Conservation (phyloP, 2,329 filamentous ascomycete genomes). For the Atkinsonella hypoxylon region DNA sequence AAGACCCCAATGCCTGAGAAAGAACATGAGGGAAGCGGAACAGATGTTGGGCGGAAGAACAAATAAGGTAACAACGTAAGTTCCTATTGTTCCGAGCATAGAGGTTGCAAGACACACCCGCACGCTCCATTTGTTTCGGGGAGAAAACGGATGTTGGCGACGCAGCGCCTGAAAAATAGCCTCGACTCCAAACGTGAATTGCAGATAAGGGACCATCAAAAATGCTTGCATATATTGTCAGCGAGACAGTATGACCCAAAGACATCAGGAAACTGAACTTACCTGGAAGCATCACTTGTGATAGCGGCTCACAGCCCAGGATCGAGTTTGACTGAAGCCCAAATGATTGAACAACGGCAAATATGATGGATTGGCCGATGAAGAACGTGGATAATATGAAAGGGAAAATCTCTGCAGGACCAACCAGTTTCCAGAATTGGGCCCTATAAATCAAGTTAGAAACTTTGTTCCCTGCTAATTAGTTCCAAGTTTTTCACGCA, state of each 20-base stretch:
- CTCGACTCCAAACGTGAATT: slow-evolving; percentile 54
- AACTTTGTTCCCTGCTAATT: background rate
- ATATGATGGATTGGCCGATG: slow-evolving; percentile 43
- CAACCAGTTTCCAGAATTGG: slow-evolving; percentile 31
- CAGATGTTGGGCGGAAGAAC: slow-evolving; percentile 46
- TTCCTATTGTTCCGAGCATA: slow-evolving; percentile 37
- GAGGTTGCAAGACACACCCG: slow-evolving; percentile 42
- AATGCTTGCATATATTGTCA: slow-evolving; percentile 35
- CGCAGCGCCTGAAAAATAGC: slow-evolving; percentile 40
- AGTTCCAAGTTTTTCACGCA: slow-evolving; percentile 12
- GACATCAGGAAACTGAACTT: slow-evolving; percentile 11
- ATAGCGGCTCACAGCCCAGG: slow-evolving; percentile 38
- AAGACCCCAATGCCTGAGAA: slow-evolving; percentile 47
- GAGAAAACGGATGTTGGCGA: slow-evolving; percentile 41
- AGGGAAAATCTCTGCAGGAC: slow-evolving; percentile 38
- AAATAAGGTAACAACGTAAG: slow-evolving; percentile 46
- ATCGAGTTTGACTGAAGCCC: slow-evolving; percentile 40
- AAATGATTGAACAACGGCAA: slow-evolving; percentile 43
- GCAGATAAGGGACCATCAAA: slow-evolving; percentile 54
- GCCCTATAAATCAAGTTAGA: slow-evolving; percentile 15
- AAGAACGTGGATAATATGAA: slow-evolving; percentile 46
- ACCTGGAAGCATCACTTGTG: slow-evolving; percentile 51
- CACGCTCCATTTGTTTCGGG: slow-evolving; percentile 47
- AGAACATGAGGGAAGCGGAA: slow-evolving; percentile 58
- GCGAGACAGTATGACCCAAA: background rate